Conservation (phyloP, 345 rosid genomes). For the Cardamine occulta region DNA sequence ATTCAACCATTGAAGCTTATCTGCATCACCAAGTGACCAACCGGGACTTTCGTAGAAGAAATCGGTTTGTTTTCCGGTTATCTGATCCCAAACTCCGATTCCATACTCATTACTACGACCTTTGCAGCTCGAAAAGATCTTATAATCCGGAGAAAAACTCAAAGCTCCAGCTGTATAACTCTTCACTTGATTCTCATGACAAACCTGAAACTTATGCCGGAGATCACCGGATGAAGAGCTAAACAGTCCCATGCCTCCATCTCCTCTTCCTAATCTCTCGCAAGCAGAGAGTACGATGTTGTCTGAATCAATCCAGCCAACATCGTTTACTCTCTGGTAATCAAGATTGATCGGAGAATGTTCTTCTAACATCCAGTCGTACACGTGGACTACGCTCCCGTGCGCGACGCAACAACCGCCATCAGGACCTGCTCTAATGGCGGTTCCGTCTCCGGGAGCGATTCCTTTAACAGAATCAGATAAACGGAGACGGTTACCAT, state of each 20-base stretch:
- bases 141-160: slow-evolving; percentile 62
- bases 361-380: slow-evolving; percentile 90
- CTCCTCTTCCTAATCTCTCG: slow-evolving; percentile 79
- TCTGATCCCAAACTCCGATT: slow-evolving; percentile 96
- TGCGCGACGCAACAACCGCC: slow-evolving; percentile 98
- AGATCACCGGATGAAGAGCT: slow-evolving; percentile 73
- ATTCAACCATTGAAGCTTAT: slow-evolving; percentile 81
- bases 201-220: slow-evolving; percentile 71
- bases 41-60: slow-evolving; percentile 83
- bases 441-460: slow-evolving; percentile 97
- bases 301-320: slow-evolving; percentile 74
- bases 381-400: slow-evolving; percentile 87
- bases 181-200: slow-evolving; percentile 71
- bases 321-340: slow-evolving; percentile 89
- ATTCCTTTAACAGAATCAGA: slow-evolving; percentile 66
- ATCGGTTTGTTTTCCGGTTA: slow-evolving; percentile 80
- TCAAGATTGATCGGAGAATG: slow-evolving; percentile 77
- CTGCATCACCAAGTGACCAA: slow-evolving; percentile 97
- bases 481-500: slow-evolving; percentile 73
- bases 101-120: slow-evolving; percentile 96
- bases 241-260: slow-evolving; percentile 96
- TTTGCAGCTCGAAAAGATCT: slow-evolving; percentile 81
- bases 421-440: slow-evolving; percentile 87
- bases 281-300: slow-evolving; percentile 71
- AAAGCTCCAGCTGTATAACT: slow-evolving; percentile 91